These are phyloP conservation scores for Delitschia confertaspora DNA, from an alignment of 495 filamentous ascomycete species.

Conservation along the genomic window DNA sequence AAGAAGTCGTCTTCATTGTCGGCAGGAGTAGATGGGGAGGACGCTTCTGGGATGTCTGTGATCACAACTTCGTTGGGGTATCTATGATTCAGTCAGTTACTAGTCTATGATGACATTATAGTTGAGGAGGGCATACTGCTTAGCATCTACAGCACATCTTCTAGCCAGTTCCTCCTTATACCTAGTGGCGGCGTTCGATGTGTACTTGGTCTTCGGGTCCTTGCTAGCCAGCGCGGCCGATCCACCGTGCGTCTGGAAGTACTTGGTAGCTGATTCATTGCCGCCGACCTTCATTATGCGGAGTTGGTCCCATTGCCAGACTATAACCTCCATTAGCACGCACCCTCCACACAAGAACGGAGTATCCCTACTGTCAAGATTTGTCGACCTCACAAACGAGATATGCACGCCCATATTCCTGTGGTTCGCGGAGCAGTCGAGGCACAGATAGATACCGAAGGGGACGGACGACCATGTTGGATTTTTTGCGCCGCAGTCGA, in stretches of 20 bases:
- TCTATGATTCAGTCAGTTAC: constrained; percentile 38
- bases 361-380: constrained; percentile 81
- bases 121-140: constrained; percentile 50
- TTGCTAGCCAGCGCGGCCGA: constrained; percentile 90
- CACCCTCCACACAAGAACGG: constrained; percentile 2
- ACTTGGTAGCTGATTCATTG: constrained; percentile 96
- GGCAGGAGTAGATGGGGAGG: constrained; percentile 54
- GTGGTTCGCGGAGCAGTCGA: constrained; percentile 70
- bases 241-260: constrained; percentile 91
- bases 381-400: constrained; percentile 96
- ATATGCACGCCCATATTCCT: constrained; percentile 51
- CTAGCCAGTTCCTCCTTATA: constrained; percentile 93
- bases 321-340: constrained; percentile 40
- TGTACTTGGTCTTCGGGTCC: constrained; percentile 92
- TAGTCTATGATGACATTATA: constrained; percentile 1
- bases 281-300: constrained; percentile 98
- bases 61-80: constrained; percentile 81
- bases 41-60: constrained; percentile 58
- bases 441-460: constrained; percentile 93
- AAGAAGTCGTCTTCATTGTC: constrained; percentile 93
- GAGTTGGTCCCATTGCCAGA: constrained; percentile 99
- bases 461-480: constrained; percentile 98
- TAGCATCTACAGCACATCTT: constrained; percentile 68
- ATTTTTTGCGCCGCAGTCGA: constrained; percentile 93
- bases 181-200: constrained; percentile 78